A percentile compares a stretch with the other conserved stretches of the same genome.
Conservation (phyloP, 2,329 filamentous ascomycete genomes). For the Talaromyces sp. region DNA sequence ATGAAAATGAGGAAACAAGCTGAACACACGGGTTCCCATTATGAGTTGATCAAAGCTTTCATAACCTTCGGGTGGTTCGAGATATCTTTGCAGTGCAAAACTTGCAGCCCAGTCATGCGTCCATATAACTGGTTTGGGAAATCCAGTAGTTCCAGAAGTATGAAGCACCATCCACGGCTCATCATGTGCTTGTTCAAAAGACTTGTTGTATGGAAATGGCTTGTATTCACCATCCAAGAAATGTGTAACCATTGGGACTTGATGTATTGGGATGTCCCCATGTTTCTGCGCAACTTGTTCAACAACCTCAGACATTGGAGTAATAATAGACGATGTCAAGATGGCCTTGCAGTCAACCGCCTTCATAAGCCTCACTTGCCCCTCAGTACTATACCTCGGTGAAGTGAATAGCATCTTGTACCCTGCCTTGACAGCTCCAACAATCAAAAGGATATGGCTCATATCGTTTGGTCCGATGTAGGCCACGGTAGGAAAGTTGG, state of each 20-base stretch:
- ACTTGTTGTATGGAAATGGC: neutral
- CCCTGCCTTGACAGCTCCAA: conserved; percentile 37
- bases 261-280: neutral
- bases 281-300: conserved; percentile 1
- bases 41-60: conserved; percentile 11
- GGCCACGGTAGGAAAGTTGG: conserved; percentile 32
- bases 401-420: conserved; percentile 26
- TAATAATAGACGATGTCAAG: conserved; percentile 8
- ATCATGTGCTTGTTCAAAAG: conserved; percentile 1
- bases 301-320: neutral
- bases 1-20: conserved; percentile 19
- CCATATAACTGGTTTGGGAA: conserved; percentile 12
- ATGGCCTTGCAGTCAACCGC: conserved; percentile 13
- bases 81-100: conserved; percentile 8
- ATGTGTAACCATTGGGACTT: neutral
- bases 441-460: conserved; percentile 35
- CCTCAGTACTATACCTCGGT: conserved; percentile 16
- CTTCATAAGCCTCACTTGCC: conserved; percentile 12
- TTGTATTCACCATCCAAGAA: neutral
- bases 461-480: conserved; percentile 44
- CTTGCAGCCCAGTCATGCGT: conserved; percentile 21
- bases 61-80: conserved; percentile 17
- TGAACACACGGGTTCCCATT: conserved; percentile 14
- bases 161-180: conserved; percentile 10
- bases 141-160: conserved; percentile 16